phyloP scores from a whole-genome alignment of 371 early-diverging fungal genomes.

The Gilbertella persicaria region DNA sequence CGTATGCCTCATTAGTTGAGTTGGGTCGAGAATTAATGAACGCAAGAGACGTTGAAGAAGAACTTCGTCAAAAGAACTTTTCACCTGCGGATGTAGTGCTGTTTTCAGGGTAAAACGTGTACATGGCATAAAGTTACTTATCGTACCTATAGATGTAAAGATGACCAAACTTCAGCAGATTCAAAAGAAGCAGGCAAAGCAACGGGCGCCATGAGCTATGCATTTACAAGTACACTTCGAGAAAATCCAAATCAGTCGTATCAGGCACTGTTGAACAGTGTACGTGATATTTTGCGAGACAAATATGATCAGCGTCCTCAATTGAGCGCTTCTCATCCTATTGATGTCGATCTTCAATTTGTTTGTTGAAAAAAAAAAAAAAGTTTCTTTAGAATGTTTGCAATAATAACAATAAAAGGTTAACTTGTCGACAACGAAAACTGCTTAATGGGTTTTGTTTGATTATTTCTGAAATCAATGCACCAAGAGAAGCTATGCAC shows the following conservation, averaged over 20 bases:
- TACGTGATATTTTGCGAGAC: slow-evolving; percentile 28
- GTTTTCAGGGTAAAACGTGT: slow-evolving; percentile 83
- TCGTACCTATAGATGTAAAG: slow-evolving; percentile 80
- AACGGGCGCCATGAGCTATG: slow-evolving; percentile 86
- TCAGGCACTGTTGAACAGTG: slow-evolving; percentile 25
- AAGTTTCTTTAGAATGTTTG: no score
- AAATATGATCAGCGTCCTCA: slow-evolving; percentile 36
- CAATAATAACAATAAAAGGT: no score
- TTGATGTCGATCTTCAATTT: slow-evolving; percentile 32
- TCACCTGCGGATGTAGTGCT: slow-evolving; percentile 80
- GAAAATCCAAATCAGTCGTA: slow-evolving; percentile 33
- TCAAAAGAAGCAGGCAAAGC: slow-evolving; percentile 55
- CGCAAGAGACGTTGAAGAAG: slow-evolving; percentile 41
- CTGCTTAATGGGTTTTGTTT: no score
- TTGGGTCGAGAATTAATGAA: slow-evolving; percentile 46
- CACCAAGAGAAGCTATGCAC: no score
- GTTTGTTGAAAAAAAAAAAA: slow-evolving; percentile 29
- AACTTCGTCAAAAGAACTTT: slow-evolving; percentile 42
- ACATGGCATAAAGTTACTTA: no score
- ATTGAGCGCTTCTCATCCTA: slow-evolving; percentile 33
- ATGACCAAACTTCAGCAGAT: slow-evolving; percentile 89
- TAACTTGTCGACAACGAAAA: no score
- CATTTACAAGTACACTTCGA: slow-evolving; percentile 58
- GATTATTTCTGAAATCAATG: no score
- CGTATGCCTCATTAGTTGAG: slow-evolving; percentile 42